Conservation (phyloP, 129 eudicot genomes). For the Pseudognaphalium luteoalbum region DNA sequence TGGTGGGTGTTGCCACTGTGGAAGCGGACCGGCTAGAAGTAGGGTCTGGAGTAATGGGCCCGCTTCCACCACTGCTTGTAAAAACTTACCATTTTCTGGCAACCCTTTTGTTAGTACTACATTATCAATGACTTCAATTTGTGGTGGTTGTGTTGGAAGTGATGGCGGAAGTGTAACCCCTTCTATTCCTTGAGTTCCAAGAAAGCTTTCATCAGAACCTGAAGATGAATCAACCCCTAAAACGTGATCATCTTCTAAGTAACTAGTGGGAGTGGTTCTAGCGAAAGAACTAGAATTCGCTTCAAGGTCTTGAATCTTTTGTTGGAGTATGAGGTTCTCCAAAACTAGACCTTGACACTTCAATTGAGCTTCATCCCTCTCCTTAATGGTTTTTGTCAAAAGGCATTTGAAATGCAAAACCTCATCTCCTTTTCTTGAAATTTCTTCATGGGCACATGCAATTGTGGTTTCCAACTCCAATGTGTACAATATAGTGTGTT, state of each 20-base stretch:
- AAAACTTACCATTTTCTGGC: conserved; percentile 83
- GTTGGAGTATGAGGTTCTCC: conserved; percentile 60
- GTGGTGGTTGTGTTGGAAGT: conserved; percentile 26
- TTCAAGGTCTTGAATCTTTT: conserved; percentile 46
- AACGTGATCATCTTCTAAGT: conserved; percentile 45
- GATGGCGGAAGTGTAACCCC: conserved; percentile 17
- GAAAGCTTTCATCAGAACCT: conserved; percentile 45
- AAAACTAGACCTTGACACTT: conserved; percentile 55
- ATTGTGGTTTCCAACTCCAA: conserved; percentile 73
- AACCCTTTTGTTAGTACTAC: conserved; percentile 43
- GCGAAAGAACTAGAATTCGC: conserved; percentile 27
- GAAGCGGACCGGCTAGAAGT: conserved; percentile 86
- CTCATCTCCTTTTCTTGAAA: conserved; percentile 79
- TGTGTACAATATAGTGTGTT: conserved; percentile 68
- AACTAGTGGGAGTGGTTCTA: conserved; percentile 31
- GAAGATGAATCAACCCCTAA: conserved; percentile 49
- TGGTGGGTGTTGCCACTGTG: conserved; percentile 96
- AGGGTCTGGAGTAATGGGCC: conserved; percentile 95
- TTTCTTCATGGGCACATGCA: conserved; percentile 71
- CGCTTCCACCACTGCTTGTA: conserved; percentile 85
- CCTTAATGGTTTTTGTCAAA: conserved; percentile 50
- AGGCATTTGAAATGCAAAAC: conserved; percentile 58
- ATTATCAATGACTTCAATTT: conserved; percentile 30
- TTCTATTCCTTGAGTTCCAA: conserved; percentile 37
- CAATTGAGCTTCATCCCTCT: conserved; percentile 66